Evolutionary conservation across 2,329 filamentous ascomycete species (phyloP).

Genomic region (Pochonia chlamydosporia): DNA sequence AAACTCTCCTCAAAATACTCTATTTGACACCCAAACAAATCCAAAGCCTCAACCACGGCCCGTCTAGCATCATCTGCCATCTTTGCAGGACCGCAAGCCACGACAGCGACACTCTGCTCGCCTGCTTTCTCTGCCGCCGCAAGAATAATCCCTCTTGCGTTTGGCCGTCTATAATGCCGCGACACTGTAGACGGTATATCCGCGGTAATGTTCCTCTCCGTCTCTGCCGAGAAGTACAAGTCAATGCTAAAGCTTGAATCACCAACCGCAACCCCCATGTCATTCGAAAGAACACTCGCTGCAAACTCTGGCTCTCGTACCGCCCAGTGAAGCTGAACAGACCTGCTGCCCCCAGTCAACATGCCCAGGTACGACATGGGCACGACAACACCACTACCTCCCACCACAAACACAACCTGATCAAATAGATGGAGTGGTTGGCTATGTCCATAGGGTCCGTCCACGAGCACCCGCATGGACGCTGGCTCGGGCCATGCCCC

Average conservation of each 20-base stretch:
- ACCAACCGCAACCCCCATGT: constrained; percentile 24
- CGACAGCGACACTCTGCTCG: constrained; percentile 28
- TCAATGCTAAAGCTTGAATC: constrained; percentile 26
- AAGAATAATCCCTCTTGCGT: constrained; percentile 25
- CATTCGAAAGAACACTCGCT: constrained; percentile 24
- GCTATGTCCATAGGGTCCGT: constrained; percentile 39
- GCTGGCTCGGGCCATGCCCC: constrained; percentile 17
- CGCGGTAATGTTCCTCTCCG: constrained; percentile 1
- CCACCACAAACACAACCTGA: constrained; percentile 36
- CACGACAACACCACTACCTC: constrained; percentile 39
- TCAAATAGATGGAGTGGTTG: constrained; percentile 31
- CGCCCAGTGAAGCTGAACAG: constrained; percentile 36
- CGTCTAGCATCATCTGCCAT: constrained; percentile 38
- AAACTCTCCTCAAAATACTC: constrained; percentile 13
- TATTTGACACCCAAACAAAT: constrained; percentile 13
- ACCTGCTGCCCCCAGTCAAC: constrained; percentile 16
- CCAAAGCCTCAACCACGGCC: constrained; percentile 27
- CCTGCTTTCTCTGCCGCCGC: constrained; percentile 16
- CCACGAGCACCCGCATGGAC: constrained; percentile 31
- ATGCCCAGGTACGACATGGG: constrained; percentile 31
- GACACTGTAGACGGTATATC: constrained; percentile 15
- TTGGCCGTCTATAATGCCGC: constrained; percentile 23
- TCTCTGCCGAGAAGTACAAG: constrained; percentile 28
- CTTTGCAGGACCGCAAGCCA: constrained; percentile 37
- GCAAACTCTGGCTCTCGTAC: constrained; percentile 34